These are phyloP conservation scores for Chimonanthus salicifolius DNA, from an alignment of 164 flowering plant genomes.

Conservation along the genomic window DNA sequence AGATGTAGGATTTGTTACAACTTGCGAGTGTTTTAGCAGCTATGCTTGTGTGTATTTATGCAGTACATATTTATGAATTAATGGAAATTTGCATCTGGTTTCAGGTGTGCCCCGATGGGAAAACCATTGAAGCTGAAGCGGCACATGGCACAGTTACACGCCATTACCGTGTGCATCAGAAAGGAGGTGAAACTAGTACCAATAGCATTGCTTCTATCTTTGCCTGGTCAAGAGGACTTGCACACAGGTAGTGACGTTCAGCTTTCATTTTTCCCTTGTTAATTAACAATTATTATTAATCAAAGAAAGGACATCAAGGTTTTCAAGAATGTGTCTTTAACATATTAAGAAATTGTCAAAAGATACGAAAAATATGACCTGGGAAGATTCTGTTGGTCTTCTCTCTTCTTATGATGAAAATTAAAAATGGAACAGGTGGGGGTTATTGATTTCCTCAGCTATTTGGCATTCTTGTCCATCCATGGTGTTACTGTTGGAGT, in stretches of 20 bases:
- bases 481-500: no score
- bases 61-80: background rate
- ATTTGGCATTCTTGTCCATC: no score
- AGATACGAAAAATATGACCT: background rate
- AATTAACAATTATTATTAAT: background rate
- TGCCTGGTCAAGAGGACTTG: constrained; percentile 98
- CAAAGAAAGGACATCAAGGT: background rate
- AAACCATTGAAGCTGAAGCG: constrained; percentile 98
- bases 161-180: constrained; percentile 92
- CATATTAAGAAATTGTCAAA: background rate
- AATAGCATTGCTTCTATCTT: constrained; percentile 98
- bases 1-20: background rate
- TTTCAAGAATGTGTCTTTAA: background rate
- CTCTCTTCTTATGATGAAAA: no score
- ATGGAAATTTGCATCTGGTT: no score
- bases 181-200: constrained; percentile 98
- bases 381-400: no score
- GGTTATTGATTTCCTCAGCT: no score
- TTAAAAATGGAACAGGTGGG: no score
- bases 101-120: constrained; percentile 98
- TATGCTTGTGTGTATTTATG: background rate
- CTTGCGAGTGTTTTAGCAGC: background rate
- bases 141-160: constrained; percentile 99
- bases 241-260: constrained; percentile 58
- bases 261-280: background rate